Evolutionary conservation across 1,139 yeast species (phyloP), one percentile per base, ranked within the genome.

Genomic region (Magnusiomyces tetraspermus): DNA sequence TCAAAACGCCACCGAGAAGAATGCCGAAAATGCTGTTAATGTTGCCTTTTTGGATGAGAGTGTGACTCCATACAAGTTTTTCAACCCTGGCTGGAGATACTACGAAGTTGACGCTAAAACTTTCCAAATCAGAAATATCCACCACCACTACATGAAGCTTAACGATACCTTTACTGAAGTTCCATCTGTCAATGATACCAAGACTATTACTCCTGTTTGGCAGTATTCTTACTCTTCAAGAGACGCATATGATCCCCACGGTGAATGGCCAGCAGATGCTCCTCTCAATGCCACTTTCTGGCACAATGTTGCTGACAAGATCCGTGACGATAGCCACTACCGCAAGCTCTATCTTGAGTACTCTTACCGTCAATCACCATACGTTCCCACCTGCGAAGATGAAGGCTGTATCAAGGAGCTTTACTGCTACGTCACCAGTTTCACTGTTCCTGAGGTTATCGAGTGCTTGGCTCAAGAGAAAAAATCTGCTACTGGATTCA

Each of bases 81-180:
- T 72, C 59, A 83, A 83, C 64, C 89, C 89, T 19, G 75, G 82
- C 30, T 83, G 86, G 84, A 75, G 85, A 64, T 82, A 80, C 67
- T 83, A 83, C 62, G 80, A 79, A 61, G 83, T 83, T 47, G 87
- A 83, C 63, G 71, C 77, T 28, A 70, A 76, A 58, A 76, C 85
- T 3, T 82, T 80, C 71, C 78, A 77, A 57, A 71, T 83, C 55
- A 72, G 80, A 71, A 78, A 83, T 61, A 72, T 82, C 3, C 73
- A 67, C 67, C 82, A 81, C 61, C 80, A 75, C 67, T 82, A 73
- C 66, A 51, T 58, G 19, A 51, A 48, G 22, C 57, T 62, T 22
- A 55, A 59, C 42, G 60, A 58, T 26, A 78, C 78, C 62, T 80
- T 74, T 66, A 79, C 71, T 63, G 31, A 45, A 21, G 45, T n/a